A percentile compares a stretch with the other conserved stretches of the same genome.
These are phyloP conservation scores for Ogataea siamensis DNA, from an alignment of 805 yeast genomes.

Conservation along the genomic window DNA sequence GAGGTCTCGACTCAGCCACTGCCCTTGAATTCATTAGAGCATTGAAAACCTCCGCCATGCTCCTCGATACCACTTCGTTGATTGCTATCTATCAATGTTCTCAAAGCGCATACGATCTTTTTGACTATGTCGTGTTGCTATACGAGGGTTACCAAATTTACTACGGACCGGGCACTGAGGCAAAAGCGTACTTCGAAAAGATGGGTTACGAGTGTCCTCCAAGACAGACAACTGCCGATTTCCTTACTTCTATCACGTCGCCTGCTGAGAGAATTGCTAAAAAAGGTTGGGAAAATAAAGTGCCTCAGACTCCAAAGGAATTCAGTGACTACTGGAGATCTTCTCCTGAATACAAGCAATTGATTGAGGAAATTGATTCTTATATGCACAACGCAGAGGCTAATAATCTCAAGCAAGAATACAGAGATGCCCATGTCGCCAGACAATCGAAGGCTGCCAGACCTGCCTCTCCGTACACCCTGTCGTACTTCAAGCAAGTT, in stretches of 20 bases:
- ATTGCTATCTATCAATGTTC: constrained; percentile 50
- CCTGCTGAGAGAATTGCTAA: constrained; percentile 31
- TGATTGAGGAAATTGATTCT: constrained; percentile 38
- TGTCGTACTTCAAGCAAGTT: constrained; percentile 50
- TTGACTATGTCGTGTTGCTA: constrained; percentile 41
- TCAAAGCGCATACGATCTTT: constrained; percentile 44
- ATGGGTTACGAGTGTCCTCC: constrained; percentile 47
- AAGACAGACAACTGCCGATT: constrained; percentile 49
- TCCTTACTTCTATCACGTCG: constrained; percentile 37
- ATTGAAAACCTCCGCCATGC: constrained; percentile 52
- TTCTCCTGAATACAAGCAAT: constrained; percentile 30
- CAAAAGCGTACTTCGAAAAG: constrained; percentile 39
- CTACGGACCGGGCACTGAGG: constrained; percentile 37
- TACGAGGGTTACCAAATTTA: constrained; percentile 46
- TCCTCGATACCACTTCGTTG: constrained; percentile 48
- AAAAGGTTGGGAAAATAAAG: constrained; percentile 36
- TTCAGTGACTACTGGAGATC: constrained; percentile 38
- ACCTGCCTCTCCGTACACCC: constrained; percentile 49
- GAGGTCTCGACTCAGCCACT: constrained; percentile 71
- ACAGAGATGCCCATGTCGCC: constrained; percentile 44
- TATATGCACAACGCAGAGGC: constrained; percentile 14
- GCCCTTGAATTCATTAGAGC: constrained; percentile 63
- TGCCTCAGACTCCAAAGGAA: constrained; percentile 38
- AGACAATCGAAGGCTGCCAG: constrained; percentile 48
- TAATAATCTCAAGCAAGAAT: constrained; percentile 12